Percentiles rank a stretch among this genome's conserved stretches.
Conservation (phyloP, 2,329 filamentous ascomycete genomes). For the Aspergillus pseudonomiae region DNA sequence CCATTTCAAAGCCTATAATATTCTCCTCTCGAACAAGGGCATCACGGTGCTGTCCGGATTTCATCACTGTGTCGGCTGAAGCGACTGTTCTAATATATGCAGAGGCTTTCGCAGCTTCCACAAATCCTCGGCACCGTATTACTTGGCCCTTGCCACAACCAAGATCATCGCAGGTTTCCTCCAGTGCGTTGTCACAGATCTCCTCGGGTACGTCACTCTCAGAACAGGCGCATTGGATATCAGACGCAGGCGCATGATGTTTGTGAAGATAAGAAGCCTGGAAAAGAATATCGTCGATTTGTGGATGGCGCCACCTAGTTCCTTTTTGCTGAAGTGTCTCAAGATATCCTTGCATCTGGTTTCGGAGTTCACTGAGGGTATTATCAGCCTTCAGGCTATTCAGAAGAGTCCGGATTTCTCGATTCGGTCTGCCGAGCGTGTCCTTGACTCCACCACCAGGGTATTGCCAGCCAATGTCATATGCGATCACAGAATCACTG, state of each 20-base stretch:
- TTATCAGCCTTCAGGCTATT: background rate
- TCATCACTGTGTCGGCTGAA: conserved; percentile 18
- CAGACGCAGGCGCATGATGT: conserved; percentile 2
- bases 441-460: conserved; percentile 8
- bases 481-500: conserved; percentile 26
- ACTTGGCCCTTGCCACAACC: conserved; percentile 4
- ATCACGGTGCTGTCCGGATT: conserved; percentile 15
- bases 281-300: conserved; percentile 10
- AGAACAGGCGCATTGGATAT: conserved; percentile 1
- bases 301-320: background rate
- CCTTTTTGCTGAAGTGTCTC: background rate
- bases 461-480: conserved; percentile 25
- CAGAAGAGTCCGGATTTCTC: conserved; percentile 11
- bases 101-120: background rate
- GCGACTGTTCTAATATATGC: conserved; percentile 13
- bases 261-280: conserved; percentile 14
- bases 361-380: background rate
- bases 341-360: conserved; percentile 5
- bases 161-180: conserved; percentile 1
- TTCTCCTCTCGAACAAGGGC: background rate
- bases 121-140: background rate
- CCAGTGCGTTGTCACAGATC: conserved; percentile 11
- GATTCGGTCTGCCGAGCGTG: conserved; percentile 1
- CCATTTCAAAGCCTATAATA: conserved; percentile 24
- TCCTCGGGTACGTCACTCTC: background rate